Percentiles rank a stretch among this genome's conserved stretches.
These are phyloP conservation scores for Tetrastigma voinierianum DNA, from an alignment of 164 flowering plant species.

Conservation along the genomic window DNA sequence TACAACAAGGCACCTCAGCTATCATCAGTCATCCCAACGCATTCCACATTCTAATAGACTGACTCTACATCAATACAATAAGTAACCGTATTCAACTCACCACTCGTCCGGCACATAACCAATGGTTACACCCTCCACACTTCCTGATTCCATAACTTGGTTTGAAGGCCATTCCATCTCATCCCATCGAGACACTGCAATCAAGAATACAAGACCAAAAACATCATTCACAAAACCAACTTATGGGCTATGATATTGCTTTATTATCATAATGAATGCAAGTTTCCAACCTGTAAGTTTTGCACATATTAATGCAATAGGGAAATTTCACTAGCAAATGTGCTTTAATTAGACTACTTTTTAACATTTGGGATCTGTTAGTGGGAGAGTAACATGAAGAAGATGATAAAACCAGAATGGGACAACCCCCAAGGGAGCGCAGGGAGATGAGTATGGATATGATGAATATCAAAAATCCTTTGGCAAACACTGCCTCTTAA, in stretches of 20 bases:
- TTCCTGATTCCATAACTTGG: constrained; percentile 10
- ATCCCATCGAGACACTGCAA: constrained; percentile 84
- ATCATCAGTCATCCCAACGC: background rate
- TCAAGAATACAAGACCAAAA: background rate
- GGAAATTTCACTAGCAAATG: background rate
- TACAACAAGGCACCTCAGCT: background rate
- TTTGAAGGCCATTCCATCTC: constrained; percentile 35
- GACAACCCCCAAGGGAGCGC: no score
- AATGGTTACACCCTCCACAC: constrained; percentile 32
- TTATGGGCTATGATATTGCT: background rate
- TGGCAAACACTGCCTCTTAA: no score
- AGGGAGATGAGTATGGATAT: no score
- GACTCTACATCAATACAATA: background rate
- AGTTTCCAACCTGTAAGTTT: no score
- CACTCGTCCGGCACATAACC: constrained; percentile 87
- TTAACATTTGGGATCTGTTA: no score
- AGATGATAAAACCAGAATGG: no score
- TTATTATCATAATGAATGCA: no score
- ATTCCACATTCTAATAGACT: background rate
- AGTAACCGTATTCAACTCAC: constrained; percentile 35
- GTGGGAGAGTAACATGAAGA: no score
- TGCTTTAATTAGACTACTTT: no score
- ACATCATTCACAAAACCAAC: background rate
- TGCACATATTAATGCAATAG: background rate
- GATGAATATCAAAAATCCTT: no score